These are phyloP conservation scores for Peterozyma toletana DNA, from an alignment of 805 yeast species.

Conservation along the genomic window DNA sequence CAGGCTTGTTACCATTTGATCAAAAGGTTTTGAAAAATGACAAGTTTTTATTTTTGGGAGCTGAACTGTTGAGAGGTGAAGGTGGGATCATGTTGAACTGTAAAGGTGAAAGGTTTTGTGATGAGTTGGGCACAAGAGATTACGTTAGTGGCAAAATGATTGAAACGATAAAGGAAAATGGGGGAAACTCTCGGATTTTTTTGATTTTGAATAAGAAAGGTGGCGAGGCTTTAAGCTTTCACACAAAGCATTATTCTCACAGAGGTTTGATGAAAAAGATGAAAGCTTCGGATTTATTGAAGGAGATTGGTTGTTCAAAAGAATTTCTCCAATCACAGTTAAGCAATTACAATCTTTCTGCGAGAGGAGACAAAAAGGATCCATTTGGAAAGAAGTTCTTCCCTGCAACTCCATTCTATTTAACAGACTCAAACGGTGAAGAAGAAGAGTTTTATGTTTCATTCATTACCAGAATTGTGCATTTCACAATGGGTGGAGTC, in stretches of 20 bases:
- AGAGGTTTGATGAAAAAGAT: constrained; percentile 45
- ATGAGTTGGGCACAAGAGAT: constrained; percentile 55
- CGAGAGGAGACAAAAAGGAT: constrained; percentile 27
- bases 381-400: constrained; percentile 40
- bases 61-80: constrained; percentile 60
- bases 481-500: constrained; percentile 66
- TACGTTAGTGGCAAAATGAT: constrained; percentile 53
- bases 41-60: constrained; percentile 52
- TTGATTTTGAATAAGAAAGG: constrained; percentile 41
- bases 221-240: constrained; percentile 38
- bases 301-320: constrained; percentile 29
- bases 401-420: constrained; percentile 38
- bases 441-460: constrained; percentile 41
- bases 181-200: constrained; percentile 30
- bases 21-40: constrained; percentile 26
- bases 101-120: constrained; percentile 49
- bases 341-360: constrained; percentile 31
- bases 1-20: constrained; percentile 51
- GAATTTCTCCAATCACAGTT: constrained; percentile 25
- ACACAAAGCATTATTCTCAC: constrained; percentile 48
- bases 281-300: constrained; percentile 34
- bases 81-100: constrained; percentile 53
- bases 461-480: constrained; percentile 48
- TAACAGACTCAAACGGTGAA: constrained; percentile 8
- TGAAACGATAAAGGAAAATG: constrained; percentile 20